Percentiles rank a stretch among this genome's conserved stretches.
Conservation (phyloP, 441 rosid genomes). For the Cnidoscolus chayamansa region DNA sequence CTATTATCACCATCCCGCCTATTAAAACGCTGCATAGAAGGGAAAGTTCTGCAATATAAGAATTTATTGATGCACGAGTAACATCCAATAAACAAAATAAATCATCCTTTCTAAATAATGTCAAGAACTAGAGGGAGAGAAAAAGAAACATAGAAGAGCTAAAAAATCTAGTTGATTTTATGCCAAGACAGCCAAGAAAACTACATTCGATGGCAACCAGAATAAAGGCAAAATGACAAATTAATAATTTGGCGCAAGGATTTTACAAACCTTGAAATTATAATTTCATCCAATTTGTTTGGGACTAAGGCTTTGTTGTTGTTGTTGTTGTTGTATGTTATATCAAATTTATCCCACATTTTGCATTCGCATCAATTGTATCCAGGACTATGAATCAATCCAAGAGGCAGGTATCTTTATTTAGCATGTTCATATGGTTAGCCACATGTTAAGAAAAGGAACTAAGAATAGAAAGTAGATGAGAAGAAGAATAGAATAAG, state of each 20-base stretch:
- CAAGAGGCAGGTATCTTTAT: neutral
- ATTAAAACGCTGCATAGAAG: constrained; percentile 48
- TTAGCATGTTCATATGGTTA: neutral
- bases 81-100: neutral
- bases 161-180: neutral
- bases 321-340: neutral
- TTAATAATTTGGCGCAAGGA: neutral
- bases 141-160: neutral
- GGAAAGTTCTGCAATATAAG: neutral
- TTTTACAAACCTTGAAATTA: neutral
- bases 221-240: neutral
- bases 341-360: neutral
- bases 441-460: too few relatives aligned
- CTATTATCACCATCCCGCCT: constrained; percentile 48
- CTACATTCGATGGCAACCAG: neutral
- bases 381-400: neutral
- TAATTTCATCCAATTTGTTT: neutral
- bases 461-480: too few relatives aligned
- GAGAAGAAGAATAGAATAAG: too few relatives aligned
- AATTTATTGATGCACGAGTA: neutral
- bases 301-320: too few relatives aligned
- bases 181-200: neutral
- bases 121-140: neutral
- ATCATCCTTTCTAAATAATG: neutral
- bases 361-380: neutral